Percentiles rank a stretch among this genome's conserved stretches.
phyloP scores from a whole-genome alignment of 139 green algal genomes.

The Picochlorum sp. region DNA sequence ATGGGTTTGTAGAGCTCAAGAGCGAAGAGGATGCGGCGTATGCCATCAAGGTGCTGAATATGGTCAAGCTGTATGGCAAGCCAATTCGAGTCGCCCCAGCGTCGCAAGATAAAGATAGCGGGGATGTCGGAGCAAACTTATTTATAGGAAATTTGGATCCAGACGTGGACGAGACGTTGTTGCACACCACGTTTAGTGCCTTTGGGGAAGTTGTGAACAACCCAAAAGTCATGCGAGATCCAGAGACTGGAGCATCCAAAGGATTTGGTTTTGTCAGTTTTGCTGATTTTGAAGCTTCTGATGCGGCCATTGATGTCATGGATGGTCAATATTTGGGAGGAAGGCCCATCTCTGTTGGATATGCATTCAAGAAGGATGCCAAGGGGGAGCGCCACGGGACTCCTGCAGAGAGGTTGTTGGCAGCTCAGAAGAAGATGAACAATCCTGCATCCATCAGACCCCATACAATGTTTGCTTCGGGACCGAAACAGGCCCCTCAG shows the following conservation, averaged over 20 bases:
- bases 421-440: conserved; percentile 62
- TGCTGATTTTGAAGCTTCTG: conserved; percentile 86
- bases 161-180: conserved; percentile 96
- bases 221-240: conserved; percentile 96
- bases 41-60: conserved; percentile 91
- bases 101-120: conserved; percentile 63
- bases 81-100: conserved; percentile 94
- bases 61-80: conserved; percentile 94
- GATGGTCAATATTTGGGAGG: conserved; percentile 92
- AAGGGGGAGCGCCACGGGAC: conserved; percentile 94
- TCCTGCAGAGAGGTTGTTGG: conserved; percentile 83
- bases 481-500: conserved; percentile 18
- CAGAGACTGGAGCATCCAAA: conserved; percentile 73
- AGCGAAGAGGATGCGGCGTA: conserved; percentile 93
- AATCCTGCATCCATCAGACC: conserved; percentile 41
- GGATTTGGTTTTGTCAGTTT: conserved; percentile 96
- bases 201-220: conserved; percentile 91
- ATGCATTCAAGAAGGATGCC: conserved; percentile 97
- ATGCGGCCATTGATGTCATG: conserved; percentile 94
- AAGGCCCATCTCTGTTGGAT: conserved; percentile 79
- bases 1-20: conserved; percentile 95
- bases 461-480: conserved; percentile 82
- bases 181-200: conserved; percentile 97
- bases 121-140: conserved; percentile 93
- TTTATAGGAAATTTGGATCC: conserved; percentile 96